phyloP scores from a whole-genome alignment of 768 basidiomycete species.

The Leccinum rimulosum region DNA sequence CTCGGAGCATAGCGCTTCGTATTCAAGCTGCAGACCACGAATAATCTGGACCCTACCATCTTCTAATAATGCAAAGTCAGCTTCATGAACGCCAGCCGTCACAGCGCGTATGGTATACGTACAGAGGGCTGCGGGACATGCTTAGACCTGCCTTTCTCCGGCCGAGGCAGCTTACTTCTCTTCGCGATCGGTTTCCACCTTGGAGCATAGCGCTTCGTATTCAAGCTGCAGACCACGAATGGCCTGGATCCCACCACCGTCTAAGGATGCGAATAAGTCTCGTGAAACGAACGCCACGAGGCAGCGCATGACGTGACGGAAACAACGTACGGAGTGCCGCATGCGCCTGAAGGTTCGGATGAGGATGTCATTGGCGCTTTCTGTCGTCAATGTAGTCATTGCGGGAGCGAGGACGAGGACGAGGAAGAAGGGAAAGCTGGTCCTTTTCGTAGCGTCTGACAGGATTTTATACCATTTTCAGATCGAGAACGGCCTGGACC shows the following conservation, averaged over 20 bases:
- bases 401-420: background rate
- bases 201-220: background rate
- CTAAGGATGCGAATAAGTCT: background rate
- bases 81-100: background rate
- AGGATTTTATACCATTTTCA: background rate
- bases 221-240: slow-evolving; percentile 10
- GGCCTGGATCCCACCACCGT: background rate
- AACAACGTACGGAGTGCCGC: slow-evolving; percentile 1
- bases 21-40: background rate
- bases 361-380: slow-evolving; percentile 5
- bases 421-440: background rate
- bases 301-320: background rate
- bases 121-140: background rate
- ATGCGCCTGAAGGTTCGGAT: background rate
- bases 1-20: background rate
- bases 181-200: background rate
- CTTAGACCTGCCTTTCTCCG: background rate
- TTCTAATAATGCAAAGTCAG: background rate
- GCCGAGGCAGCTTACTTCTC: background rate
- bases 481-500: background rate
- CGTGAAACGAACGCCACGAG: no score
- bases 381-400: background rate
- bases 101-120: background rate
- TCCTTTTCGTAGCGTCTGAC: background rate
- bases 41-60: background rate